Evolutionary conservation across 2,329 filamentous ascomycete species (phyloP).

Genomic region (Ciborinia camelliae): DNA sequence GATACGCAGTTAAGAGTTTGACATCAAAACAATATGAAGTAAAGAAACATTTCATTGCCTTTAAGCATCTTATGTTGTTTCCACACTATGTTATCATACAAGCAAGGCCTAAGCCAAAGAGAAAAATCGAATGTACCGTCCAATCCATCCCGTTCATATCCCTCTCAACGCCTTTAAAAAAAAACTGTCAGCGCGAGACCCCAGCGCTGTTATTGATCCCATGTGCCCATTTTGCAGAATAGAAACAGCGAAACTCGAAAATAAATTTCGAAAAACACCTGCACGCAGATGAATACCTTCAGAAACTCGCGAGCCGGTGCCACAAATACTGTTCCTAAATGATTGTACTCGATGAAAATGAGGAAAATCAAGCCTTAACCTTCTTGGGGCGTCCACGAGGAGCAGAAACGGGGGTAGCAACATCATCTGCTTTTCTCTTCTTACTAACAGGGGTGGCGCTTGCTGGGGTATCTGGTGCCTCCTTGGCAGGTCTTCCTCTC

Average conservation of each 20-base stretch:
- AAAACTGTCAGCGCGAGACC: not conserved
- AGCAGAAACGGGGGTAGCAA: conserved; percentile 2
- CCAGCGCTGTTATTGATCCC: not conserved
- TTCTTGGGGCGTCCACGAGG: conserved; percentile 19
- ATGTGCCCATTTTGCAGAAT: not conserved
- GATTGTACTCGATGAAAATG: not conserved
- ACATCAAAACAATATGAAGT: not conserved
- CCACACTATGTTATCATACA: conserved; percentile 2
- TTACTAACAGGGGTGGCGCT: conserved; percentile 14
- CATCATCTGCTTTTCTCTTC: conserved; percentile 20
- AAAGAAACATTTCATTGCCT: not conserved
- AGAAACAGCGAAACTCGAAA: not conserved
- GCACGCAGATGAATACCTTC: not conserved
- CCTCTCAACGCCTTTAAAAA: conserved; percentile 1
- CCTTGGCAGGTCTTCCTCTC: conserved; percentile 15
- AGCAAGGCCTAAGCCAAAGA: conserved; percentile 1
- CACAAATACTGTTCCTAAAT: not conserved
- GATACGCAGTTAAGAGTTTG: not conserved
- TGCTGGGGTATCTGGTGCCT: not conserved
- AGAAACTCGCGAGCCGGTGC: not conserved
- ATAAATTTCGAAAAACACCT: not conserved
- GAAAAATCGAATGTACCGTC: not conserved
- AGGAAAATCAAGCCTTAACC: conserved; percentile 4
- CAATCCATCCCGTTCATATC: not conserved
- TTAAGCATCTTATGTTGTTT: not conserved